phyloP scores from a whole-genome alignment of 2,329 filamentous ascomycete species.

The Trichoderma simmonsii region DNA sequence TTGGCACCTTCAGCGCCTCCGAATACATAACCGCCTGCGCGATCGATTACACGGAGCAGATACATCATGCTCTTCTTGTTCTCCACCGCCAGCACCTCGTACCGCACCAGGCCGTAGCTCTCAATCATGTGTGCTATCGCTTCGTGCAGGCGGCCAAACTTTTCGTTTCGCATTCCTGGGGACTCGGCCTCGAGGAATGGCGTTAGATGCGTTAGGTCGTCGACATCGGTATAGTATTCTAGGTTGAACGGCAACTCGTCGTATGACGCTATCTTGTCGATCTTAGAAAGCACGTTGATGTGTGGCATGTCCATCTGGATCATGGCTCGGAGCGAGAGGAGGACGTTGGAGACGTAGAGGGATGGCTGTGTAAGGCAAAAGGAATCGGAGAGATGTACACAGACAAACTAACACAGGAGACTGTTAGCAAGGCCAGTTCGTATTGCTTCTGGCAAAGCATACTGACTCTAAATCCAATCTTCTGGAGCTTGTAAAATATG shows the following conservation, averaged over 20 bases:
- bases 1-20: slow-evolving; percentile 87
- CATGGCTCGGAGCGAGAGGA: slow-evolving; percentile 93
- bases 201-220: slow-evolving; percentile 82
- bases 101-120: slow-evolving; percentile 83
- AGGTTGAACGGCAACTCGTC: slow-evolving; percentile 89
- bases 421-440: slow-evolving; percentile 15
- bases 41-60: slow-evolving; percentile 81
- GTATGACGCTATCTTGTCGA: slow-evolving; percentile 87
- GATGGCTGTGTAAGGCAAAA: slow-evolving; percentile 91
- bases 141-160: slow-evolving; percentile 80
- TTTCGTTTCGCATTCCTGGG: slow-evolving; percentile 63
- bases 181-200: slow-evolving; percentile 78
- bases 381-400: slow-evolving; percentile 89
- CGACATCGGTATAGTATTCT: slow-evolving; percentile 95
- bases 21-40: slow-evolving; percentile 90
- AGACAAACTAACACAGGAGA: slow-evolving; percentile 66
- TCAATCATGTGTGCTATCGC: slow-evolving; percentile 85
- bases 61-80: slow-evolving; percentile 98
- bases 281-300: slow-evolving; percentile 94
- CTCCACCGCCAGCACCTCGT: slow-evolving; percentile 92
- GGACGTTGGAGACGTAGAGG: slow-evolving; percentile 89
- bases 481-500: slow-evolving; percentile 87
- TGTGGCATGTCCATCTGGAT: slow-evolving; percentile 96
- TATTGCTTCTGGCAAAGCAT: neutral
- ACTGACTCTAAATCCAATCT: slow-evolving; percentile 84